Evolutionary conservation across 164 flowering plant species (phyloP), one percentile per base, ranked within the genome.

Genomic region (Magnolia changhungtana): DNA sequence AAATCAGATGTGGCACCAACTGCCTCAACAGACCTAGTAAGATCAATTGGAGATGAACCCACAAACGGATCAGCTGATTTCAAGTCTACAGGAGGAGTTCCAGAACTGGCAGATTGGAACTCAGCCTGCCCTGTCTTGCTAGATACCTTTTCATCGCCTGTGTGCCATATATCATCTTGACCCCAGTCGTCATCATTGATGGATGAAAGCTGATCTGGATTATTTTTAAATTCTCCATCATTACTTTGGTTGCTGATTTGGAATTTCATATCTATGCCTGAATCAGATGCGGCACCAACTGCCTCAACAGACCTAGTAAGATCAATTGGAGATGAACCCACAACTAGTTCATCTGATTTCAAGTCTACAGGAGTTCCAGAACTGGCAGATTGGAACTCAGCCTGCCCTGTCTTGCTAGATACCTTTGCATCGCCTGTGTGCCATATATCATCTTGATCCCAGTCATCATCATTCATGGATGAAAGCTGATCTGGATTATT

Each of bases 321-420:
- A 79, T 82, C 82, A 49, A 69, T 75, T 18, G 76, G 21, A 9
- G 76, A 69, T 58, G 86, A 81, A 71, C 65, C 84, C 16, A 31
- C 76, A 79, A 86, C 76, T 18, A 80, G 76, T 63, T 87, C 87
- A 66, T 63, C 72, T 50, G 86, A 65, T 69, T 78, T 81, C 1
- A 81, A 72, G n/a, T 76, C 80, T 59, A 55, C 76, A 72, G 21
- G 63, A 72, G 78, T 75, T 72, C 70, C 84, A 64, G 86, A 78
- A 77, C 68, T 77, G 68, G 90, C 84, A 75, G 90, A 84, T 71
- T 88, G 89, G 76, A 93, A 91, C 69, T 84, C 85, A 50, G 87
- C 87, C 65, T 76, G 77, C 18, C 73, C 82, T 29, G 71, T 55
- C 61, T 70, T 76, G 50, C 14, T 69, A 52, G 77, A 29, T 29